phyloP scores from a whole-genome alignment of 1,284 basidiomycete genomes.

The Schizophyllum amplum region DNA sequence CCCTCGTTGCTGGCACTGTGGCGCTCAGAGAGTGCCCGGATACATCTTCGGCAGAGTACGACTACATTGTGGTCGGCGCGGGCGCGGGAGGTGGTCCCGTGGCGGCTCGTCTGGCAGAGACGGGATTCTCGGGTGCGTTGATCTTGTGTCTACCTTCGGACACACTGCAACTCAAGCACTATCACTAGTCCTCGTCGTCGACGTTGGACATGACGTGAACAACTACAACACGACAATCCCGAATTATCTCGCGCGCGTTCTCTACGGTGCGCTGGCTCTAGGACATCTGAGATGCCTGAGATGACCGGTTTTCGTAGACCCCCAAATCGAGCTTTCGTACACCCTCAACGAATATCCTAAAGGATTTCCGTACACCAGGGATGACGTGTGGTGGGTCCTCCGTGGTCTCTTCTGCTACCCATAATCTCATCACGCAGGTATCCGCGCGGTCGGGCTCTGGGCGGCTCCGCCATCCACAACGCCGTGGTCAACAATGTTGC shows the following conservation, averaged over 20 bases:
- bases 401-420: background rate
- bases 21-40: slow-evolving; percentile 8
- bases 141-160: background rate
- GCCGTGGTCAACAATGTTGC: slow-evolving; percentile 17
- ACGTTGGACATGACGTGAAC: slow-evolving; percentile 15
- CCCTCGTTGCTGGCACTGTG: background rate
- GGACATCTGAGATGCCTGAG: background rate
- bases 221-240: slow-evolving; percentile 18
- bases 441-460: slow-evolving; percentile 16
- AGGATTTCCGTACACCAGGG: slow-evolving; percentile 13
- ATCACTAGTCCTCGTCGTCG: slow-evolving; percentile 15
- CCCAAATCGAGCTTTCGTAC: slow-evolving; percentile 15
- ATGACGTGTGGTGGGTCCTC: slow-evolving; percentile 11
- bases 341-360: slow-evolving; percentile 16
- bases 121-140: slow-evolving; percentile 16
- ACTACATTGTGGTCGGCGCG: slow-evolving; percentile 18
- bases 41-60: slow-evolving; percentile 12
- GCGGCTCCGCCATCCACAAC: slow-evolving; percentile 19
- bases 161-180: background rate
- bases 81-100: slow-evolving; percentile 20
- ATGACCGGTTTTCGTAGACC: slow-evolving; percentile 8
- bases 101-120: slow-evolving; percentile 18
- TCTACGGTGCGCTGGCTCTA: slow-evolving; percentile 10
- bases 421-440: slow-evolving; percentile 11
- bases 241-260: slow-evolving; percentile 14